Evolutionary conservation across 2,329 filamentous ascomycete genomes (phyloP).

Genomic region (Epichloe glyceriae): DNA sequence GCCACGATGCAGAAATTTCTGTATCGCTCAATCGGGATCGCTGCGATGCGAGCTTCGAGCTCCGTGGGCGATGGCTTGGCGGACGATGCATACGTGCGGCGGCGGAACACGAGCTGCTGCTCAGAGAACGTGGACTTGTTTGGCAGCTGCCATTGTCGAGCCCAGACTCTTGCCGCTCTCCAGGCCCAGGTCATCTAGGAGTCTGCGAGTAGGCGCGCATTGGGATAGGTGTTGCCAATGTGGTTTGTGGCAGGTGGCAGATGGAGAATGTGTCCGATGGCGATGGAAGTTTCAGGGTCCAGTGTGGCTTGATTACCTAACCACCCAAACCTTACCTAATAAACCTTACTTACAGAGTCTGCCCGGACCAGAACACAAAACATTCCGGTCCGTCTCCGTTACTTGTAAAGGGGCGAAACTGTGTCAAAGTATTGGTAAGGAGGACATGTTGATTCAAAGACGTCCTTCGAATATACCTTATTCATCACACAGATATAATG

Average conservation of each 20-base stretch:
- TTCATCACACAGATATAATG: not conserved
- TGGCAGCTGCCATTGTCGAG: conserved; percentile 20
- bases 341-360: too few species aligned
- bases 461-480: not conserved
- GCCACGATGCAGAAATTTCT: conserved; percentile 98
- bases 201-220: conserved; percentile 6
- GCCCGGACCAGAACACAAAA: too few species aligned
- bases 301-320: not conserved
- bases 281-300: not conserved
- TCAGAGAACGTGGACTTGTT: conserved; percentile 1
- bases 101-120: conserved; percentile 5
- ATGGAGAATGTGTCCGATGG: too few species aligned
- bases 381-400: too few species aligned
- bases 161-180: conserved; percentile 24
- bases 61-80: conserved; percentile 20
- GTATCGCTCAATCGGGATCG: conserved; percentile 65
- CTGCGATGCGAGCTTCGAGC: conserved; percentile 44
- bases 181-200: conserved; percentile 25
- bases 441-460: not conserved
- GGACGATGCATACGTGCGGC: conserved; percentile 8
- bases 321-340: too few species aligned
- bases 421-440: too few species aligned
- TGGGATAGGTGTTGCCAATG: conserved; percentile 1
- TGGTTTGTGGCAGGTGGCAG: not conserved
- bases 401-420: too few species aligned